These are phyloP conservation scores for Lepidium africanum DNA, from an alignment of 345 rosid species.

Conservation along the genomic window DNA sequence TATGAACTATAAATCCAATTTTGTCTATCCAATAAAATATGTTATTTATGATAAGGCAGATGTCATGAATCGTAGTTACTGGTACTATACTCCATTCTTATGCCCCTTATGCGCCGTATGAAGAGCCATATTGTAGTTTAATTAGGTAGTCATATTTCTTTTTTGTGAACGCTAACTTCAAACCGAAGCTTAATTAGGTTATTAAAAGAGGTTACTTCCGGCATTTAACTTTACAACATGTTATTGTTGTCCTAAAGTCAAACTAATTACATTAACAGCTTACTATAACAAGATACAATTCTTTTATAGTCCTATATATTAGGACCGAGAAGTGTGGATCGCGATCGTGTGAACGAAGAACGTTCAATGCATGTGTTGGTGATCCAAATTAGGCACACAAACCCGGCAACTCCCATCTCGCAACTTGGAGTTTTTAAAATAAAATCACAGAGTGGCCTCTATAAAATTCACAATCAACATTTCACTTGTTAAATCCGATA, in stretches of 20 bases:
- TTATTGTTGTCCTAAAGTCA: neutral
- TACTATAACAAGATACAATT: neutral
- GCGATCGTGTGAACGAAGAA: neutral
- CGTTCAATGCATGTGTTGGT: neutral
- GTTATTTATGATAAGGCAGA: too few relatives aligned
- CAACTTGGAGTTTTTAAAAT: neutral
- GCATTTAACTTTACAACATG: neutral
- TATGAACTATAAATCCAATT: too few relatives aligned
- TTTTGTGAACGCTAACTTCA: neutral
- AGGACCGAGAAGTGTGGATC: slow-evolving; percentile 3
- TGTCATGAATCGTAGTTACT: neutral
- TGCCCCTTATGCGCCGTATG: neutral
- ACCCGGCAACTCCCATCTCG: neutral
- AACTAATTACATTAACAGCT: neutral
- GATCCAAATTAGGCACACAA: slow-evolving; percentile 1
- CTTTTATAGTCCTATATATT: neutral
- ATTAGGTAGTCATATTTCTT: neutral
- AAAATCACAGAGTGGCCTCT: neutral
- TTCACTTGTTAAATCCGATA: neutral
- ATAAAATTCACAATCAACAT: slow-evolving; percentile 1
- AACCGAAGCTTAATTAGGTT: neutral
- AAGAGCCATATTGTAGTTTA: neutral
- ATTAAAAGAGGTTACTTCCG: neutral
- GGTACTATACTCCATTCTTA: neutral
- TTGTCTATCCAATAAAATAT: too few relatives aligned